These are phyloP conservation scores for Austroboletus niveus DNA, from an alignment of 1,284 basidiomycete genomes.

Conservation along the genomic window DNA sequence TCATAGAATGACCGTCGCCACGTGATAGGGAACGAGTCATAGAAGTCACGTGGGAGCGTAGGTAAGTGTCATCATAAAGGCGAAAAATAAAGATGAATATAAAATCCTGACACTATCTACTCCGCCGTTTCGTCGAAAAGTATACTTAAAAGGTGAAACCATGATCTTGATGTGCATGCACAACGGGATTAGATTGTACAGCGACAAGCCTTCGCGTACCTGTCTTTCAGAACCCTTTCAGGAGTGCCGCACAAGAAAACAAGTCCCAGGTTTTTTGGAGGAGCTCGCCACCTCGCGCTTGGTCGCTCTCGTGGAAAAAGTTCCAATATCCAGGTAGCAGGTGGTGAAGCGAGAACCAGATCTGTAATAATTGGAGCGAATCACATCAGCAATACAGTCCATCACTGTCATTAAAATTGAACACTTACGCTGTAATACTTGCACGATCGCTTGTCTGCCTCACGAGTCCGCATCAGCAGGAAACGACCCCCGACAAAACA, in stretches of 20 bases:
- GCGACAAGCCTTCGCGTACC: no score
- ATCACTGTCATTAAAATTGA: no score
- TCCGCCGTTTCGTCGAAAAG: no score
- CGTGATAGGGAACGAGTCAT: no score
- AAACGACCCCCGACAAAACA: conserved; percentile 31
- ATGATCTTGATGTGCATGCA: no score
- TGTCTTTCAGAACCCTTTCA: conserved; percentile 10
- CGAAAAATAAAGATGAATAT: no score
- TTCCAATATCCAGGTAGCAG: conserved; percentile 33
- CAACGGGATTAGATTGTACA: no score
- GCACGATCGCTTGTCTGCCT: conserved; percentile 31
- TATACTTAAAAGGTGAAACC: no score
- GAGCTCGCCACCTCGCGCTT: conserved; percentile 16
- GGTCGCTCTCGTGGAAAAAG: background rate
- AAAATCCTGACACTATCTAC: no score
- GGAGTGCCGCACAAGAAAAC: conserved; percentile 14
- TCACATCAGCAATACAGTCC: background rate
- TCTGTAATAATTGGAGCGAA: conserved; percentile 4
- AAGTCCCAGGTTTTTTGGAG: conserved; percentile 24
- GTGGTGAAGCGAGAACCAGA: conserved; percentile 35
- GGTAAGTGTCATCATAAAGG: no score
- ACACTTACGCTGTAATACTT: conserved; percentile 34
- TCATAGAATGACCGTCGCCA: no score
- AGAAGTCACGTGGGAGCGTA: no score
- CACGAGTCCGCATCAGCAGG: conserved; percentile 19